phyloP scores from a whole-genome alignment of 164 flowering plant genomes.

The Piper betle region DNA sequence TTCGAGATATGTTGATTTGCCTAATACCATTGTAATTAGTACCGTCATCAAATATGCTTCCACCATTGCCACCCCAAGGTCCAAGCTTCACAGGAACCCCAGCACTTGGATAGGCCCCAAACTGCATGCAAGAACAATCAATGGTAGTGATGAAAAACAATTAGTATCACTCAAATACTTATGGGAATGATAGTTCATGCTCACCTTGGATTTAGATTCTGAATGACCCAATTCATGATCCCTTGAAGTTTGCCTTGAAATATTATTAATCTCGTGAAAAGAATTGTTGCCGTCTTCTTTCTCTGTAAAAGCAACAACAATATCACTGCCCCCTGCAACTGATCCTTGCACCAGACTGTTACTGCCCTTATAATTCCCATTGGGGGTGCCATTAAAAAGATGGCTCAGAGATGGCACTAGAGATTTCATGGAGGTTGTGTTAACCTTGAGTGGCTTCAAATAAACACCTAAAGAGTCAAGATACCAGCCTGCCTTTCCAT shows the following conservation, averaged over 20 bases:
- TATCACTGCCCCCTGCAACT: constrained; percentile 27
- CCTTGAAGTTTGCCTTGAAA: constrained; percentile 11
- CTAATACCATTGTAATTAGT: constrained; percentile 38
- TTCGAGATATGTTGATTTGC: constrained; percentile 47
- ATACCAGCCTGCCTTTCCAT: no score
- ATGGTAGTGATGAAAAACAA: no score
- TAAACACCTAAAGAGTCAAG: no score
- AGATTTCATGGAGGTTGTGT: constrained; percentile 16
- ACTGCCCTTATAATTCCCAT: constrained; percentile 8
- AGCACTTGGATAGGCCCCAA: neutral
- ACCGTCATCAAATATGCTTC: constrained; percentile 66
- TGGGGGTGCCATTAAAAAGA: constrained; percentile 8
- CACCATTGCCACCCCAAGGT: constrained; percentile 86
- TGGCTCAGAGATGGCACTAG: constrained; percentile 12
- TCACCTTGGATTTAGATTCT: neutral
- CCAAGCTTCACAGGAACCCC: constrained; percentile 40
- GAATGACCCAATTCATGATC: constrained; percentile 3
- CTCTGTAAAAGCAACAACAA: constrained; percentile 41
- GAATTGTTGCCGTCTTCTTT: constrained; percentile 20
- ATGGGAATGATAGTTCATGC: no score
- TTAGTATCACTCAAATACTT: no score
- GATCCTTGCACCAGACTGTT: constrained; percentile 50
- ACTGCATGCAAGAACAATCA: neutral
- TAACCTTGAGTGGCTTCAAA: neutral
- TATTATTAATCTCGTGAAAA: constrained; percentile 1